phyloP scores from a whole-genome alignment of 257 asterid genomes.

The Schizonepeta tenuifolia region DNA sequence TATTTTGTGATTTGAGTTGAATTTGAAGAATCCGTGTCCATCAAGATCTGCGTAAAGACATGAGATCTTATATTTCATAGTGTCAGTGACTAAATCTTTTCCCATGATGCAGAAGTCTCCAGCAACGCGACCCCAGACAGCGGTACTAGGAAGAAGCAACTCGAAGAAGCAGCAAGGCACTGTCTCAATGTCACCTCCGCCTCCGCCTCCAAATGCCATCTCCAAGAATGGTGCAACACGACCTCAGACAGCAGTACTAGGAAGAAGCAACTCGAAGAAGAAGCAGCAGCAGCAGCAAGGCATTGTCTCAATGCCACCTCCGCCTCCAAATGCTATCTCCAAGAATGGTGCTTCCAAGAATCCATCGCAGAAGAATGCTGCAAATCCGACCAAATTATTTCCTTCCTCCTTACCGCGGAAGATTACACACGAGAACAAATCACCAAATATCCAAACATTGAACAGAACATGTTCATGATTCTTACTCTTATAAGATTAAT shows the following conservation, averaged over 20 bases:
- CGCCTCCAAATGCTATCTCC: conserved; percentile 42
- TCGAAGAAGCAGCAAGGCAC: conserved; percentile 41
- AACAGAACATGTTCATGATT: conserved; percentile 14
- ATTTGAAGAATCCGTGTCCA: conserved; percentile 1
- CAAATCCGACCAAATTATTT: conserved; percentile 26
- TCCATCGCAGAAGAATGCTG: conserved; percentile 35
- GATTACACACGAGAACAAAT: conserved; percentile 53
- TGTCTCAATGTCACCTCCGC: conserved; percentile 51
- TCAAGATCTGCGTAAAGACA: neutral
- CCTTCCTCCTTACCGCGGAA: conserved; percentile 40
- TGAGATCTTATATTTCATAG: neutral
- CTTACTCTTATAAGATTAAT: neutral
- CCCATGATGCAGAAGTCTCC: conserved; percentile 42
- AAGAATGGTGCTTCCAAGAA: conserved; percentile 47
- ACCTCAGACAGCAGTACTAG: conserved; percentile 52
- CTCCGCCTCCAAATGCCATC: conserved; percentile 45
- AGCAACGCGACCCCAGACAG: conserved; percentile 48
- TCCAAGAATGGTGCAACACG: conserved; percentile 34
- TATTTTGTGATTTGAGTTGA: neutral
- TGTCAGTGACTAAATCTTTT: neutral
- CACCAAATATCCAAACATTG: conserved; percentile 60
- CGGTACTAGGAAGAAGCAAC: conserved; percentile 50
- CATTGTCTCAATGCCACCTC: conserved; percentile 53
- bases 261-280: conserved; percentile 50
- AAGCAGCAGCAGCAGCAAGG: conserved; percentile 35